phyloP scores from a whole-genome alignment of 2,329 filamentous ascomycete species.

The Tolypocladium inflatum region DNA sequence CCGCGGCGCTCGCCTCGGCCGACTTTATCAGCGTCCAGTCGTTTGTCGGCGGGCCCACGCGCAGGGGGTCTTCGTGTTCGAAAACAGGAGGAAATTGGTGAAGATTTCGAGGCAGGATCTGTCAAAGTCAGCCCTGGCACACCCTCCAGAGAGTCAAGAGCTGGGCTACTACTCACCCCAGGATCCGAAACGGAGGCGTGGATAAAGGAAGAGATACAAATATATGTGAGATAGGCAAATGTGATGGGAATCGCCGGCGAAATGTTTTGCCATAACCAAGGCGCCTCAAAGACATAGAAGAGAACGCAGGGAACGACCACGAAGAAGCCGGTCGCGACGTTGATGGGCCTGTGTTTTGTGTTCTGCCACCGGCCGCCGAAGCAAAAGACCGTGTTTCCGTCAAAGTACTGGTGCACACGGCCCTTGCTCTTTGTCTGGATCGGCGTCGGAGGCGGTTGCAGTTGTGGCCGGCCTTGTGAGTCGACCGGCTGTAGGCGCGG shows the following conservation, averaged over 20 bases:
- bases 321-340: conserved; percentile 73
- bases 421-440: conserved; percentile 28
- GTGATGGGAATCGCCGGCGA: conserved; percentile 82
- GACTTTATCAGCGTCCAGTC: conserved; percentile 92
- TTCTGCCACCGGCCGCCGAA: conserved; percentile 81
- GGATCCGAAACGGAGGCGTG: conserved; percentile 90
- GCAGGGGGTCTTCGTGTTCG: conserved; percentile 70
- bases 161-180: conserved; percentile 53
- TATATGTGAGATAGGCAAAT: conserved; percentile 84
- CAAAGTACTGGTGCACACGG: conserved; percentile 84
- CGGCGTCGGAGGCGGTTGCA: conserved; percentile 21
- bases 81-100: conserved; percentile 75
- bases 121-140: conserved; percentile 1
- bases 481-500: conserved; percentile 51
- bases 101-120: conserved; percentile 89
- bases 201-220: conserved; percentile 87
- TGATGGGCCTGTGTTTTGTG: conserved; percentile 77
- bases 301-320: conserved; percentile 70
- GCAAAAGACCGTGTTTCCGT: conserved; percentile 88
- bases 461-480: conserved; percentile 12
- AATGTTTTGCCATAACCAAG: conserved; percentile 77
- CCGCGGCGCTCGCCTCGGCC: conserved; percentile 62
- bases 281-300: conserved; percentile 78
- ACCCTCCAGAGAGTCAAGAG: neutral
- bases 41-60: conserved; percentile 74